Percentiles rank a stretch among this genome's conserved stretches.
These are phyloP conservation scores for Plasmodium gonderi DNA, from an alignment of 169 alveolate genomes.

Conservation along the genomic window DNA sequence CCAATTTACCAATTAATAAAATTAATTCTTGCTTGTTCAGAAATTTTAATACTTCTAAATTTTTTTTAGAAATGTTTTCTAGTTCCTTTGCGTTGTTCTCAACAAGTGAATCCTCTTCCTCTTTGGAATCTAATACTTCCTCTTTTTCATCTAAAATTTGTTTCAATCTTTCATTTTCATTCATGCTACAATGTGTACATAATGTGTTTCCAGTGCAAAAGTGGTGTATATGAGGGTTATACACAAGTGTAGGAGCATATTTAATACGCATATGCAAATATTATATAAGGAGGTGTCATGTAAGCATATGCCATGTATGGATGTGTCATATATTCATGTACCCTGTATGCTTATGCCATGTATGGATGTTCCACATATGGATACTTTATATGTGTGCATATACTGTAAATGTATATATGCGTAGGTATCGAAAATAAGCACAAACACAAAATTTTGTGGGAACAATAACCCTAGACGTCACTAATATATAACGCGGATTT, in stretches of 20 bases:
- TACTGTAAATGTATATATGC: not conserved
- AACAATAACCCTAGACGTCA: too few relatives aligned
- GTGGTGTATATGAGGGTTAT: too few relatives aligned
- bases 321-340: too few relatives aligned
- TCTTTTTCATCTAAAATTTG: conserved; percentile 77
- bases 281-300: too few relatives aligned
- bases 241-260: too few relatives aligned
- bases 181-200: conserved; percentile 56
- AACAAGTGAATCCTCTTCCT: conserved; percentile 45
- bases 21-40: conserved; percentile 77
- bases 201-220: too few relatives aligned
- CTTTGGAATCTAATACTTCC: conserved; percentile 33
- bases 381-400: not conserved
- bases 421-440: not conserved
- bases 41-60: conserved; percentile 77
- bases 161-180: conserved; percentile 74
- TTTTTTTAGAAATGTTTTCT: conserved; percentile 74
- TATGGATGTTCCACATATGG: too few relatives aligned
- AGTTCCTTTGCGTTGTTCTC: conserved; percentile 49
- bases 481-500: too few relatives aligned
- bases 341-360: too few relatives aligned
- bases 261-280: too few relatives aligned
- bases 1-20: conserved; percentile 75
- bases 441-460: not conserved
- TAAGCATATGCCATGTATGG: too few relatives aligned